phyloP scores from a whole-genome alignment of 1,284 basidiomycete species.

The Trametes polyzona region DNA sequence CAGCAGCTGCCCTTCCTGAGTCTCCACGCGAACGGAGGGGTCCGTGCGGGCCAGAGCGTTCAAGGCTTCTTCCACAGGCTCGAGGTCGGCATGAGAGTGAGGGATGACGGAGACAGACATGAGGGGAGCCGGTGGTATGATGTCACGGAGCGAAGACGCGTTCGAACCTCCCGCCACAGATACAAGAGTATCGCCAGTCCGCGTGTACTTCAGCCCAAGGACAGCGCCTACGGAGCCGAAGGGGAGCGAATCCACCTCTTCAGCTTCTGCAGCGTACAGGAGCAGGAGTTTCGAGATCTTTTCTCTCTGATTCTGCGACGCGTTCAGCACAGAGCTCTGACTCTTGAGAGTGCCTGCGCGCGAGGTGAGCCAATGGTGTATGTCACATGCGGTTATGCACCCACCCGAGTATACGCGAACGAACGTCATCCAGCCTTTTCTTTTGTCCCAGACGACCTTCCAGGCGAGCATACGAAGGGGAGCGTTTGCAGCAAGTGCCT shows the following conservation, averaged over 20 bases:
- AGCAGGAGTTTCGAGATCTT: constrained; percentile 78
- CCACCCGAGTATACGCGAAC: constrained; percentile 86
- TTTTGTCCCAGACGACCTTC: constrained; percentile 89
- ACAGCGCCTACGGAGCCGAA: constrained; percentile 88
- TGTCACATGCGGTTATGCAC: constrained; percentile 14
- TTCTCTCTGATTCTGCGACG: constrained; percentile 72
- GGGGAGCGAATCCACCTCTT: constrained; percentile 81
- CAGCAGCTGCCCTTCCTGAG: constrained; percentile 81
- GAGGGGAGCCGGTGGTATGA: constrained; percentile 75
- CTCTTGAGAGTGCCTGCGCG: constrained; percentile 66
- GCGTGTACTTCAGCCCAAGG: constrained; percentile 80
- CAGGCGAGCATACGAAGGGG: constrained; percentile 77
- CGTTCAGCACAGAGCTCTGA: constrained; percentile 68
- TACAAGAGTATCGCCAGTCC: constrained; percentile 87
- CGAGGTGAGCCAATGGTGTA: neutral
- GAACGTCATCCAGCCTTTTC: constrained; percentile 90
- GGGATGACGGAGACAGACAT: constrained; percentile 83
- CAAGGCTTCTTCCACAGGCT: constrained; percentile 77
- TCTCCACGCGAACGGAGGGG: constrained; percentile 79
- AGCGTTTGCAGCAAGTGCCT: constrained; percentile 40
- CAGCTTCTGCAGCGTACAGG: constrained; percentile 78
- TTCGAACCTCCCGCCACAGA: constrained; percentile 45
- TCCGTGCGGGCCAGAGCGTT: constrained; percentile 81
- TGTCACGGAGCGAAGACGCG: constrained; percentile 58
- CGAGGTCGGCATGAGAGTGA: constrained; percentile 78